Base-by-base conservation (phyloP, 1,284 basidiomycete genomes). In the Porphyrellus sp. region DNA sequence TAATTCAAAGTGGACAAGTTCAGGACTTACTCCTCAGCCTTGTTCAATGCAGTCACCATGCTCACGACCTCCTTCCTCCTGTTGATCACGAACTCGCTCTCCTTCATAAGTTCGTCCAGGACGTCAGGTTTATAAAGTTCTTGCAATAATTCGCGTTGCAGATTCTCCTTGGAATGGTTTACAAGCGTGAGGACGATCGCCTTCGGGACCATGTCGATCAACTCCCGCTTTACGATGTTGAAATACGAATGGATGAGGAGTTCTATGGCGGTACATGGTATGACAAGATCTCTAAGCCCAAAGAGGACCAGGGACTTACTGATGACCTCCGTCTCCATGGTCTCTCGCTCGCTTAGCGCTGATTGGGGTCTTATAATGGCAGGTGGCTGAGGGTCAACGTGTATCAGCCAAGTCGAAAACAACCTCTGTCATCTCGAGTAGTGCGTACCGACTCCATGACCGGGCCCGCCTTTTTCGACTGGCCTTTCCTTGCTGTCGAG, bases 191-290 rank as follows among this genome's bases (percentile, higher is more conserved):
- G 78, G 50, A 93, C 89, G 70, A 99, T 97, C 33, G 96, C 95
- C 72, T 95, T 93, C 18, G 97, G 97, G 9, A 99, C 91, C 94
- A 98, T 98, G 73, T 99, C 97, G 68, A 98, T 98, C 87, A 99
- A 94, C 72, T 98, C 95, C 50, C 95, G 89, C 80, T 99, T 98
- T 57, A 98, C 93, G 59, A 98, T 93, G 72, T 95, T 93, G 79
- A 90, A 97, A 76, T 98, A 97, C 5, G 91, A 95, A 68, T 88
- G 81, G 60, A 96, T 95, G 63, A 96, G 82, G 40, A 94, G 78
- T 71, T 94, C 91, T 93, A 63, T 46, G 13, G 27, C 24, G 16
- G 38, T 54, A 43, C n/a, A 31, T 33, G 8, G 11, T 56, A 28
- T 50, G 31, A 50, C 16, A 39, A 41, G 7, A 21, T 34, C 41